These are phyloP conservation scores for Paracoccidioides brasiliensis DNA, from an alignment of 2,329 filamentous ascomycete species.

Conservation along the genomic window DNA sequence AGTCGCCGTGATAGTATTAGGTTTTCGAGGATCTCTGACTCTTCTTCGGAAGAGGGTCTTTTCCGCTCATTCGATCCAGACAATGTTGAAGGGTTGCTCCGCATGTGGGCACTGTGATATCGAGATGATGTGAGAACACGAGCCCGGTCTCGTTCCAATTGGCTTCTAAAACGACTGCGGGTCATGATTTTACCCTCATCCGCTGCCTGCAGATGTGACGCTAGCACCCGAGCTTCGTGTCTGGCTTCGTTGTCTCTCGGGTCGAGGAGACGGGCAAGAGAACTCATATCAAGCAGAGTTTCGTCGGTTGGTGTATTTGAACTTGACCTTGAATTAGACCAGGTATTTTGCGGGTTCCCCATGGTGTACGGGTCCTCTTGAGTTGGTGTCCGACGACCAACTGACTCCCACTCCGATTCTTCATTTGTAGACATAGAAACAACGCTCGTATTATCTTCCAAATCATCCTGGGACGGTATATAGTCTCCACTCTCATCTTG, in stretches of 20 bases:
- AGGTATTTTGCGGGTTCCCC: neutral
- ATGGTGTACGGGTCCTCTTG: slow-evolving; percentile 43
- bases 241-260: slow-evolving; percentile 65
- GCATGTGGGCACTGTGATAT: slow-evolving; percentile 23
- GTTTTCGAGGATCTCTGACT: slow-evolving; percentile 45
- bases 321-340: slow-evolving; percentile 23
- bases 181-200: slow-evolving; percentile 56
- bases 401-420: slow-evolving; percentile 38
- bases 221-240: slow-evolving; percentile 67
- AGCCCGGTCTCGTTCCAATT: slow-evolving; percentile 55
- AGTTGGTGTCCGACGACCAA: slow-evolving; percentile 58
- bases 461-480: slow-evolving; percentile 44
- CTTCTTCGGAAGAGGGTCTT: slow-evolving; percentile 38
- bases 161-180: slow-evolving; percentile 58
- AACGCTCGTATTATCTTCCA: slow-evolving; percentile 71
- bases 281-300: slow-evolving; percentile 49
- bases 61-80: slow-evolving; percentile 12
- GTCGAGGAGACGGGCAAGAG: slow-evolving; percentile 69
- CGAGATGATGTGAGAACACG: slow-evolving; percentile 48
- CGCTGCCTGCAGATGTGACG: slow-evolving; percentile 58
- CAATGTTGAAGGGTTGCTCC: slow-evolving; percentile 1
- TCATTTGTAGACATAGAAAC: slow-evolving; percentile 45
- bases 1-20: slow-evolving; percentile 44
- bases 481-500: slow-evolving; percentile 73
- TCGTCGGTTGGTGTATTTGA: slow-evolving; percentile 46